Conservation (phyloP, 2,329 filamentous ascomycete genomes). For the Diaporthe sp. region DNA sequence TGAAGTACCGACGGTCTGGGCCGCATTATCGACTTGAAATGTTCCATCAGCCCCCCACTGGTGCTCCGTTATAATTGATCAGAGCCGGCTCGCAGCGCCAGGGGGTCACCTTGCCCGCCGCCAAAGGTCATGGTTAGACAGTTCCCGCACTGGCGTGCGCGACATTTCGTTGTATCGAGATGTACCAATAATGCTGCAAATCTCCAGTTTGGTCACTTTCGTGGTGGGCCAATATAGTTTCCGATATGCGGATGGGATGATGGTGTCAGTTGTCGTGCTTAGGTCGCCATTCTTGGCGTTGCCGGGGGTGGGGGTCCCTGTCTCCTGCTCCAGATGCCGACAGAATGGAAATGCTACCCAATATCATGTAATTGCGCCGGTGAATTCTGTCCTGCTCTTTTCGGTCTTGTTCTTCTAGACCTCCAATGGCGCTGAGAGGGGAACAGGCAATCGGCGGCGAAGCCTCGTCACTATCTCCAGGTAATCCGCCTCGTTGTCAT, state of each 20-base stretch:
- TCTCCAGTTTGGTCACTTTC: neutral
- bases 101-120: constrained; percentile 5
- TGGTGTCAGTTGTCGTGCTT: constrained; percentile 36
- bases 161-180: neutral
- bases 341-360: neutral
- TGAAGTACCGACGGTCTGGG: constrained; percentile 4
- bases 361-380: neutral
- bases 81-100: neutral
- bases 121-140: neutral
- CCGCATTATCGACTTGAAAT: neutral
- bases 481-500: constrained; percentile 80
- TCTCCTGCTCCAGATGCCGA: neutral
- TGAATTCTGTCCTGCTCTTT: neutral
- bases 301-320: constrained; percentile 1
- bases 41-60: neutral
- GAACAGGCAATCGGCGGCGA: constrained; percentile 60
- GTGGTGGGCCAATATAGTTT: constrained; percentile 1
- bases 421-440: constrained; percentile 41
- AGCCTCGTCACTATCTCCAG: constrained; percentile 72
- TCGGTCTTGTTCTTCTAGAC: neutral
- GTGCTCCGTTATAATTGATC: neutral
- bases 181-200: neutral
- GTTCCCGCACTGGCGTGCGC: neutral
- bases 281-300: constrained; percentile 18
- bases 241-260: constrained; percentile 30